Evolutionary conservation across 768 basidiomycete species (phyloP), one percentile per base, ranked within the genome.

Genomic region (Auriculariales sp.): DNA sequence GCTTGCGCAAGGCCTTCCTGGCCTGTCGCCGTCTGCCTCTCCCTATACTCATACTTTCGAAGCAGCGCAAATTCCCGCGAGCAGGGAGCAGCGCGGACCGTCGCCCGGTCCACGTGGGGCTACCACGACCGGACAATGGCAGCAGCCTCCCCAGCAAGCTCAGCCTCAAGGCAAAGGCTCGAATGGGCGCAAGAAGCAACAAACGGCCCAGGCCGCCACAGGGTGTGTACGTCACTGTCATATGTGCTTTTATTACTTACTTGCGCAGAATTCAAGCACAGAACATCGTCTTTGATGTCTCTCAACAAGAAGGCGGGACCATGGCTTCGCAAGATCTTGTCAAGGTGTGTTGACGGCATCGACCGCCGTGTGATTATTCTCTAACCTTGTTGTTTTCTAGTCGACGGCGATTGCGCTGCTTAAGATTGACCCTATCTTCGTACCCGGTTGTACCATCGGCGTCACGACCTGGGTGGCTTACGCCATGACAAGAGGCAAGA

Each of bases 381-480:
- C n/a, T n/a, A n/a, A n/a, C n/a, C n/a, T n/a, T n/a, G n/a, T n/a
- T n/a, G n/a, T n/a, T n/a, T n/a, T n/a, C n/a, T n/a, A n/a, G 60
- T 85, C 85, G n/a, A 91, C 88, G 0, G 86, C 88, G 3, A 91
- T 91, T 49, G 88, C 88, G 14, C 72, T 91, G 45, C 85, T 91
- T 60, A 84, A 80, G 64, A 86, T 90, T 55, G 88, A 91, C 52
- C 69, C 86, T 15, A 75, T 81, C 24, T 91, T 90, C 67, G 68
- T 89, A 51, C 84, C 83, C 39, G 88, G 88, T 14, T 82, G 83
- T 11, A 91, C 88, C 28, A 90, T 91, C 49, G 88, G 88, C 9
- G 88, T 88, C 12, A 89, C 88, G 3, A 83, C 87, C 59, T 91
- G 88, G 85, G 88, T 91, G 52, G 88, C 88, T 14, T 90, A 91